These are phyloP conservation scores for Lathyrus oleraceus DNA, from an alignment of 306 rosid genomes.

Conservation along the genomic window DNA sequence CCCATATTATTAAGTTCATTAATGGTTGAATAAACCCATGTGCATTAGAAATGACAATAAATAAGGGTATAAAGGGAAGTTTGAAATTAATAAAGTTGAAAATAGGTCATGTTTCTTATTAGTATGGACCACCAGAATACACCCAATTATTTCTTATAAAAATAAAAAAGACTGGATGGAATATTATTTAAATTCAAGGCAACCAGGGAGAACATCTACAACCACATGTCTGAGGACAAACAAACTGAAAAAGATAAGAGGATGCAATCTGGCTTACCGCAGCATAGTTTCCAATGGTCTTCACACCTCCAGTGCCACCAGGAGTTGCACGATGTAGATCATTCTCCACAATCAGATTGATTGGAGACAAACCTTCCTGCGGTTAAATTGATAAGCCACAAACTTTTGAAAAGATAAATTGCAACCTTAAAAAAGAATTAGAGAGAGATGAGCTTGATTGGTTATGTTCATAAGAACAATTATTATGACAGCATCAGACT, in stretches of 20 bases:
- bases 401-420: slow-evolving; percentile 15
- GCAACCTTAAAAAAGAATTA: slow-evolving; percentile 1
- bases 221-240: slow-evolving; percentile 22
- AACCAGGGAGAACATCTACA: slow-evolving; percentile 23
- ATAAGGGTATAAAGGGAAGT: neutral
- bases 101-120: neutral
- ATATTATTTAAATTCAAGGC: slow-evolving; percentile 24
- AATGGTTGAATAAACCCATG: neutral
- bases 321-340: slow-evolving; percentile 98
- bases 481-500: neutral
- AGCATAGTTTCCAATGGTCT: slow-evolving; percentile 98
- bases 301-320: slow-evolving; percentile 99
- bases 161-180: neutral
- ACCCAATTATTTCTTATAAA: neutral
- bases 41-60: neutral
- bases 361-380: slow-evolving; percentile 97
- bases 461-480: slow-evolving; percentile 11
- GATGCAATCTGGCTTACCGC: slow-evolving; percentile 61
- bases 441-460: slow-evolving; percentile 2
- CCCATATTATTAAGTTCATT: neutral
- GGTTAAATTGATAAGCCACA: slow-evolving; percentile 25
- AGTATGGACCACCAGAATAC: neutral
- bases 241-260: slow-evolving; percentile 19
- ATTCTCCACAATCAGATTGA: slow-evolving; percentile 78
- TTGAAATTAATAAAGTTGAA: neutral